Evolutionary conservation across 176 grass and related monocot species (phyloP).

Genomic region (Triticum timopheevii): DNA sequence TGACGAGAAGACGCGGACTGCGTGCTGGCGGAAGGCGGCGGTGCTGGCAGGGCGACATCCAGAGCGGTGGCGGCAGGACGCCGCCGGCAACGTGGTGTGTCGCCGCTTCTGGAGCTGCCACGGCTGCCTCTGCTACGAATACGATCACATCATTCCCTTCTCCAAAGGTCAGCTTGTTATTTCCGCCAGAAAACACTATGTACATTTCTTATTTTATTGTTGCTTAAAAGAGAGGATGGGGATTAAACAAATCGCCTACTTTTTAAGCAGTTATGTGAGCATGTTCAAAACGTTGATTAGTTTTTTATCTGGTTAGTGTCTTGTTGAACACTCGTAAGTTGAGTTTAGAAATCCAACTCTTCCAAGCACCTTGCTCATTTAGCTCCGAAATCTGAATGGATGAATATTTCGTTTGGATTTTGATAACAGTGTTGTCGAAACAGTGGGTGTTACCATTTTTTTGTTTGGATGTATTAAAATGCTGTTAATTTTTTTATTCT

Average conservation of each 20-base stretch:
- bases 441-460: neutral
- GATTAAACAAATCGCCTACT: neutral
- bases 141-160: slow-evolving; percentile 87
- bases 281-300: neutral
- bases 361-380: neutral
- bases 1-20: slow-evolving; percentile 57
- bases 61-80: slow-evolving; percentile 75
- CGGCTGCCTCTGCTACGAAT: slow-evolving; percentile 94
- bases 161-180: slow-evolving; percentile 56
- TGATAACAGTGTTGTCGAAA: neutral
- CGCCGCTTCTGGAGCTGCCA: slow-evolving; percentile 87
- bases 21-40: slow-evolving; percentile 81
- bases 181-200: neutral
- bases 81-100: slow-evolving; percentile 76
- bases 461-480: neutral
- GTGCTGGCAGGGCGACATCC: slow-evolving; percentile 67
- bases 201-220: neutral
- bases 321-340: neutral
- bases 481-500: neutral
- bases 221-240: neutral
- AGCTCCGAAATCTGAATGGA: neutral
- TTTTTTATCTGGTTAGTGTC: neutral
- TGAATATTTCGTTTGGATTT: neutral
- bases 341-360: too few relatives aligned
- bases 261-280: neutral